Base-by-base conservation (phyloP, 2,329 filamentous ascomycete genomes). In the Talaromyces sp. region DNA sequence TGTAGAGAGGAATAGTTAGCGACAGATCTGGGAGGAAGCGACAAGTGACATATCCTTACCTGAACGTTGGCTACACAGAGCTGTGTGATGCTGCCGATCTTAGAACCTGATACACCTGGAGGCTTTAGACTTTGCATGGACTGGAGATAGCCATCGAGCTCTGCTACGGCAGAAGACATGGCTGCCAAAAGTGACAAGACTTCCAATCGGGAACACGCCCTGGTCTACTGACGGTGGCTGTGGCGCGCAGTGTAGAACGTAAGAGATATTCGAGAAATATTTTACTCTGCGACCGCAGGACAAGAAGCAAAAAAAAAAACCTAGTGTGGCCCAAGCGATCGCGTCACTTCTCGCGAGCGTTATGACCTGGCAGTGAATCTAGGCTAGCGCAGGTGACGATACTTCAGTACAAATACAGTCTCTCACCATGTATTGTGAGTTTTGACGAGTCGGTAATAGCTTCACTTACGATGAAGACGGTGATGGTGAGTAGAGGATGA, bases 71-170 rank as follows among this genome's bases (percentile, higher is more conserved):
- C 88, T 68, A 93, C 90, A 82, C 94, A 97, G 50, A 98, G 88
- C 35, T 87, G 84, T 22, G 94, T 98, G 80, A 99, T 88, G 76
- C 88, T 88, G 72, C 87, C 87, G 79, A 99, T 97, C 81, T 95
- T 94, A 70, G 92, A 92, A 72, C 93, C 93, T 68, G 93, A 96
- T 66, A 97, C 93, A 76, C 95, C 95, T 62, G 95, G 95, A 52
- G 95, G 90, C 81, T 97, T 98, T 75, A 97, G 84, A 70, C 86
- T 85, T 74, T 94, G 90, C 89, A 99, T 93, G 75, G 91, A 93
- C 83, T 95, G 92, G 76, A 99, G 87, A 80, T 91, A 90, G 74
- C 88, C 85, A 81, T 96, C 94, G 81, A 99, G 84, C 79, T 98
- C 93, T 82, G 91, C 88, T 86, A 97, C 90, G 80, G 91, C 88